Evolutionary conservation across 2,329 filamentous ascomycete species (phyloP), one percentile per base, ranked within the genome.

Genomic region (Penicillium sp.): DNA sequence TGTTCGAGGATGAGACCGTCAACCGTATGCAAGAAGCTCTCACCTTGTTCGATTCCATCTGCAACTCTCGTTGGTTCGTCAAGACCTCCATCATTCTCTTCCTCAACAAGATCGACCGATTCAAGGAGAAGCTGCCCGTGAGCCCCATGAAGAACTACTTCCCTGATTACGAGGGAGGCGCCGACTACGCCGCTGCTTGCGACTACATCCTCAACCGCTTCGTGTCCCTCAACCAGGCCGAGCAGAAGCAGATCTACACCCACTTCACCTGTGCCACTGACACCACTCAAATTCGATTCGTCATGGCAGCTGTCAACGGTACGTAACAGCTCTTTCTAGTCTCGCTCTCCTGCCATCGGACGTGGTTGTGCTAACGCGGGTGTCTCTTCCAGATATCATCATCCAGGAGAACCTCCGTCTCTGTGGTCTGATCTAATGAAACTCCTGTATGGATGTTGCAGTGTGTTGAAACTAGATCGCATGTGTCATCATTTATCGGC

Each of bases 281-380:
- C 69, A 98, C 93, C 29, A 96, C 93, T 65, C 93, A 98, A 73
- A 98, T 98, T 64, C 85, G 93, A 67, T 97, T 98, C 78, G 93
- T 98, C 74, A 98, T 98, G 93, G 90, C 91, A 53, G 93, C 93
- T 60, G 93, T 98, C 66, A 98, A 98, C 75, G 90, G 90, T 95
- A 80, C 65, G 84, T 69, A 26, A 5, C 12, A 27, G 12, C 4
- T 9, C 6, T 9, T 8, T 3, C 33, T 12, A 45, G 18, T 25
- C 12, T 34, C 27, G 18, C 35, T 26, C 6, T n/a, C 33, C 12
- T 6, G 11, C 9, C 6, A 13, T 37, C 3, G 32, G 33, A 5
- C 9, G 11, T 12, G 9, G 5, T 25, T 28, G 11, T 24, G n/a
- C 56, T 61, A 49, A 62, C 41, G 25, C 32, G 2, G 4, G 18